Percentiles rank a stretch among this genome's conserved stretches.
Conservation (phyloP, 768 basidiomycete species). For the Exsudoporus frostii region DNA sequence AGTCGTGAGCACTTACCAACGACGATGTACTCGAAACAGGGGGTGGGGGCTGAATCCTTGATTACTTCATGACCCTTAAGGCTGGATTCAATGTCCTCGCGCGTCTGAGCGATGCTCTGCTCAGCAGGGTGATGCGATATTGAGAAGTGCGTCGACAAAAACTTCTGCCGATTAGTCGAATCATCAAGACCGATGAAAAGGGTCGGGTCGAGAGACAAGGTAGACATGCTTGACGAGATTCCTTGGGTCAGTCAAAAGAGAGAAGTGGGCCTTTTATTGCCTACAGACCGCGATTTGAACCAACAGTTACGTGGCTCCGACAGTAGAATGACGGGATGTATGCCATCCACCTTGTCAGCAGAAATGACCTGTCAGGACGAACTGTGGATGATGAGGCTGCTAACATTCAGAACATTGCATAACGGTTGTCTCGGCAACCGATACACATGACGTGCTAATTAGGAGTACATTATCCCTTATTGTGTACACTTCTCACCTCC, state of each 20-base stretch:
- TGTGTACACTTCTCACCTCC: not conserved
- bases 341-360: not conserved
- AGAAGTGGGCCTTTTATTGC: not conserved
- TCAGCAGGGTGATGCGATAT: not conserved
- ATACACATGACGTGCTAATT: not conserved
- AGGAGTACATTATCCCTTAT: not conserved
- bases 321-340: not conserved
- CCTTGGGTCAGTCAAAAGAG: not conserved
- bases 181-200: not conserved
- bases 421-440: not conserved
- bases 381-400: not conserved
- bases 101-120: not conserved
- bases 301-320: not conserved
- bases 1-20: slow-evolving; percentile 1
- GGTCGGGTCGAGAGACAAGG: not conserved
- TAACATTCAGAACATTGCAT: not conserved
- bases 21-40: slow-evolving; percentile 12
- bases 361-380: not conserved
- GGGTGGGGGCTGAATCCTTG: not conserved
- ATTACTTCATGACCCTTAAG: not conserved
- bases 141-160: not conserved
- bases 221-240: not conserved
- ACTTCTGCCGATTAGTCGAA: not conserved
- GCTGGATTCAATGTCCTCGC: not conserved
- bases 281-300: not conserved